A percentile compares a stretch with the other conserved stretches of the same genome.
These are phyloP conservation scores for Helicocarpus griseus DNA, from an alignment of 2,329 filamentous ascomycete species.

Conservation along the genomic window DNA sequence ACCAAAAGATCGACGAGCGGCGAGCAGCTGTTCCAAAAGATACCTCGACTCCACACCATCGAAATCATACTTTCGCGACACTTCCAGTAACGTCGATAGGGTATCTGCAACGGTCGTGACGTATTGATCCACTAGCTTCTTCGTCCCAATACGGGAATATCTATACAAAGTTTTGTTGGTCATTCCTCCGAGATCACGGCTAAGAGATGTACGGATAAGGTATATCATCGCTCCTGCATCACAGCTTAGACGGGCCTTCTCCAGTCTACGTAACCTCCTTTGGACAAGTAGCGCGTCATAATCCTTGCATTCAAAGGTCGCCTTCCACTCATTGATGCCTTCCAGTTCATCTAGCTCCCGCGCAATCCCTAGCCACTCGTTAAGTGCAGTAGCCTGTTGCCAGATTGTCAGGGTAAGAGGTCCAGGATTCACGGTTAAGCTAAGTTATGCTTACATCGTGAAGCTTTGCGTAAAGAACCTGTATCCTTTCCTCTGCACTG, in stretches of 20 bases:
- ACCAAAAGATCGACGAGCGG: slow-evolving; percentile 71
- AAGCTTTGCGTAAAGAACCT: slow-evolving; percentile 55
- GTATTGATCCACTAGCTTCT: slow-evolving; percentile 76
- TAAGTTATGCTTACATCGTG: slow-evolving; percentile 45
- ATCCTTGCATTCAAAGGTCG: slow-evolving; percentile 54
- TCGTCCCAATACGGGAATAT: slow-evolving; percentile 77
- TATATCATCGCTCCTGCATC: slow-evolving; percentile 72
- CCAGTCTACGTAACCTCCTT: slow-evolving; percentile 60
- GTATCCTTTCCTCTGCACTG: slow-evolving; percentile 48
- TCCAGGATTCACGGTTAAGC: not conserved
- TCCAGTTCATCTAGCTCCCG: slow-evolving; percentile 69
- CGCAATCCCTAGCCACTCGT: slow-evolving; percentile 68
- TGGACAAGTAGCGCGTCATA: slow-evolving; percentile 64
- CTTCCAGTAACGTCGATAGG: slow-evolving; percentile 60
- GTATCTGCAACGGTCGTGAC: slow-evolving; percentile 69
- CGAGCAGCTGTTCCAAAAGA: slow-evolving; percentile 59
- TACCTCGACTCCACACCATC: slow-evolving; percentile 49
- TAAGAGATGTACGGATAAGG: slow-evolving; percentile 68
- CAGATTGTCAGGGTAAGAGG: not conserved
- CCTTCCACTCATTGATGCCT: slow-evolving; percentile 74
- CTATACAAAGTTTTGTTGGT: slow-evolving; percentile 72
- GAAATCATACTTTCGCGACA: slow-evolving; percentile 42
- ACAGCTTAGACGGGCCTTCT: slow-evolving; percentile 60
- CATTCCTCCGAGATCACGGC: slow-evolving; percentile 76
- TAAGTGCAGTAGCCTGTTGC: slow-evolving; percentile 32